Conservation (phyloP, 331 rosid genomes). For the Pyrus hybrid region DNA sequence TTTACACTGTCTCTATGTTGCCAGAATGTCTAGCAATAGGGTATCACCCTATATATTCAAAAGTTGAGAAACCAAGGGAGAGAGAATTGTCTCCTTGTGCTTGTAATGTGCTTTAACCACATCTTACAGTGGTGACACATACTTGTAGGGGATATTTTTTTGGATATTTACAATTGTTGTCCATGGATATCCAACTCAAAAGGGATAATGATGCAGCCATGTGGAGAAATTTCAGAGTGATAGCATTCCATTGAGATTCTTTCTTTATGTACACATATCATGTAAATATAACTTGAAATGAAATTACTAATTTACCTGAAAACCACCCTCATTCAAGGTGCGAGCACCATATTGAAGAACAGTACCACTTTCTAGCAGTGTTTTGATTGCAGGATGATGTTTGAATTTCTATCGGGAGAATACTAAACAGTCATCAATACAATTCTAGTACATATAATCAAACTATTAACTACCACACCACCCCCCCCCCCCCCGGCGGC, state of each 20-base stretch:
- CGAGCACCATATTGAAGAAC: constrained; percentile 95
- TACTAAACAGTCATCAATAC: too few species aligned
- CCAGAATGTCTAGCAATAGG: background rate
- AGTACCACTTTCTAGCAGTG: constrained; percentile 74
- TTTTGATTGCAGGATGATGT: constrained; percentile 80
- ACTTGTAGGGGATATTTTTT: background rate
- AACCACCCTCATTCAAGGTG: constrained; percentile 91
- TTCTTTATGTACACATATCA: constrained; percentile 1
- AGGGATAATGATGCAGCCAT: constrained; percentile 2
- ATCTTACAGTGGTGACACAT: background rate
- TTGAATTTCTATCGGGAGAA: constrained; percentile 54
- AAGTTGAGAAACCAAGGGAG: background rate
- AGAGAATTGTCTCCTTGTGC: background rate
- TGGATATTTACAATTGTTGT: background rate
- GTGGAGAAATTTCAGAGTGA: background rate
- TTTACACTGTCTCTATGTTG: background rate
- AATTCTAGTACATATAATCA: too few species aligned
- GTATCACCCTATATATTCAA: background rate
- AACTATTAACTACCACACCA: too few species aligned
- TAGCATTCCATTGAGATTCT: background rate
- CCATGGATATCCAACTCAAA: background rate
- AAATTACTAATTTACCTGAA: constrained; percentile 51
- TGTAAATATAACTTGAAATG: background rate
- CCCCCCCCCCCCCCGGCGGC: too few species aligned
- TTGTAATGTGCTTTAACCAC: background rate